Base-by-base conservation (phyloP, 2,329 filamentous ascomycete genomes). In the Seiridium unicorne region DNA sequence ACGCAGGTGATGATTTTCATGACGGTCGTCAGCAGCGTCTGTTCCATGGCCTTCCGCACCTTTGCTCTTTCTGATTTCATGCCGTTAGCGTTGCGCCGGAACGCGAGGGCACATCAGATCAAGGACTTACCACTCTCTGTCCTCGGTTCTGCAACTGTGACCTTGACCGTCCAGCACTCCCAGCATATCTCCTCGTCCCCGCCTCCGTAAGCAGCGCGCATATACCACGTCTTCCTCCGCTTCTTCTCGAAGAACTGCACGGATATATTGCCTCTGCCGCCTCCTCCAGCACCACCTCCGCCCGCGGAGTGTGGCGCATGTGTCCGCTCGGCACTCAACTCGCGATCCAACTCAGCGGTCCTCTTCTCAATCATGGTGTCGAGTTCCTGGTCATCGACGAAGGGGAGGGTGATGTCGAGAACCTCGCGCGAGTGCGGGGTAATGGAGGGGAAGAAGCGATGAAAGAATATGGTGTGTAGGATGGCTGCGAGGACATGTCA, bases 391-490 rank as follows among this genome's bases (percentile, higher is more conserved):
- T 97, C 92, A 73, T 93, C 88, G 71, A 98, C 90, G 70, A 91
- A 91, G 56, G 95, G 93, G 35, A 98, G 86, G 40, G 92, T 93
- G 63, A 97, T 84, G 76, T 96, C 93, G 66, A 97, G 88, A 64
- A 97, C 88, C 72, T 97, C 93, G 77, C 92, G 89, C 64, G 92
- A 93, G 64, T 87, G 85, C 5, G 95, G 94, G 47, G 86, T 81
- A 68, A 97, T 85, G 61, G 92, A 89, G 60, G 92, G 92, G 81
- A 98, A 97, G 85, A 94, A 96, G 71, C 95, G 90, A 80, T 97
- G 93, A 84, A 98, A 98, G 86, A 98, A 99, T 75, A 98, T 97
- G 55, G 93, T 96, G 76, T 97, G 93, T 55, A 98, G 85, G 73
- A 97, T 91, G 64, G 91, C 94, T 96, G 69, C 10, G 4, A 47